Base-by-base conservation (phyloP, 192 early-diverging fungal genomes). In the Backusella morwellensis region DNA sequence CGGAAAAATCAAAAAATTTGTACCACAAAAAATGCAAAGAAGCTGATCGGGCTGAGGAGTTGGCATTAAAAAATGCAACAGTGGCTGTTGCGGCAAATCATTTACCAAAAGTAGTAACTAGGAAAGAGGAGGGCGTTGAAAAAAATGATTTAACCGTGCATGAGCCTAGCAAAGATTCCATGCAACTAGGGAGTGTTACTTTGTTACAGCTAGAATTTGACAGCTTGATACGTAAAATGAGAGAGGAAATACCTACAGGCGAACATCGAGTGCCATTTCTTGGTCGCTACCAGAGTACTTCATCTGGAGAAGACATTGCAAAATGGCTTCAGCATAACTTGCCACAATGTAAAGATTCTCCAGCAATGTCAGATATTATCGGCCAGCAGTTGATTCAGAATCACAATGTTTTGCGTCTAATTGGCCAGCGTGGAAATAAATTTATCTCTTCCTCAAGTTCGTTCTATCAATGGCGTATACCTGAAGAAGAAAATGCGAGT, bases 401-500 rank as follows among this genome's bases (percentile, higher is more conserved):
- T 67, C 87, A 89, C 15, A 21, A 66, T 52, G 88, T 91, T 70
- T 77, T 94, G 79, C 85, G 90, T 36, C 76, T 91, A 44, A 90
- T 94, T 81, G 92, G 91, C 7, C 84, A 85, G 59, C 87, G 90
- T 36, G 92, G 92, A 6, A 90, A 88, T 74, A 88, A 87, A 81
- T 94, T 94, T 80, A 78, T 88, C 68, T 83, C 90, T 54, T 86
- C 81, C 6, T 69, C 90, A 32, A 85, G 84, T 47, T 83, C 88
- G 34, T 90, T 88, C 78, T 94, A 92, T 80, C 93, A 94, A 79
- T 94, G 92, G 92, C 86, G 90, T 68, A 83, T 87, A 36, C 74
- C 84, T 84, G 66, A 86, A 83, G 44, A 85, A 84, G 41, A 76
- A 34, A 68, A 68, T 75, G 34, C 77, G 44, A 52, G 74, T 83